Evolutionary conservation across 805 yeast genomes (phyloP).

Genomic region (Diddensiella santjacobensis): DNA sequence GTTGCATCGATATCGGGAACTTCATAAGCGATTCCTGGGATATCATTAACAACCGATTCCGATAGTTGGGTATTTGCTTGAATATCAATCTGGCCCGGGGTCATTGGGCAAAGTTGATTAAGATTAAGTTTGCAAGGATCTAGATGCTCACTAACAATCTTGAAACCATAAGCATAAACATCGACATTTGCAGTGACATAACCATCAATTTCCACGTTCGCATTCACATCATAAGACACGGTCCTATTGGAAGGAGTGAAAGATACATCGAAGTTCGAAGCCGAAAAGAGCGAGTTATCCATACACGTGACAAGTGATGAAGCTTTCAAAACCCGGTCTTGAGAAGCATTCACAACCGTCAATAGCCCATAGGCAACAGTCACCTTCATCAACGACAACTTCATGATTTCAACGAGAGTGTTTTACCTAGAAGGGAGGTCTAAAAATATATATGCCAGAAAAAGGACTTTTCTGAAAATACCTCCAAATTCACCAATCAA

Average conservation of each 20-base stretch:
- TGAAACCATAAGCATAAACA: constrained; percentile 84
- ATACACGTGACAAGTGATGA: constrained; percentile 83
- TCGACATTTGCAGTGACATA: constrained; percentile 64
- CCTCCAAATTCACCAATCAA: too few species aligned
- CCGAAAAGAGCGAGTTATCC: constrained; percentile 69
- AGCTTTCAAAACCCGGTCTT: constrained; percentile 47
- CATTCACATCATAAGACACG: constrained; percentile 62
- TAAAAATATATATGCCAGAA: too few species aligned
- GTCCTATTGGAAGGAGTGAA: constrained; percentile 71
- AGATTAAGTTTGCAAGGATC: constrained; percentile 52
- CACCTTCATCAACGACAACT: neutral
- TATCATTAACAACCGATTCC: constrained; percentile 44
- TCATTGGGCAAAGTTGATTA: constrained; percentile 78
- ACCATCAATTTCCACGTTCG: constrained; percentile 64
- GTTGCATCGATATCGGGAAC: constrained; percentile 87
- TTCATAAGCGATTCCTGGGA: constrained; percentile 81
- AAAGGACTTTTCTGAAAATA: too few species aligned
- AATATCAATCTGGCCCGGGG: constrained; percentile 76
- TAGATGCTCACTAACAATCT: constrained; percentile 52
- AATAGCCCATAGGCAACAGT: too few species aligned
- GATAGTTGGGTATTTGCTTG: constrained; percentile 60
- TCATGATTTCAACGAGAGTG: neutral
- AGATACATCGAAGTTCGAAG: constrained; percentile 67
- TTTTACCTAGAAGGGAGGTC: too few species aligned
- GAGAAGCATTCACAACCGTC: too few species aligned